These are phyloP conservation scores for Kluyveromyces dobzhanskii DNA, from an alignment of 805 yeast species.

Conservation along the genomic window DNA sequence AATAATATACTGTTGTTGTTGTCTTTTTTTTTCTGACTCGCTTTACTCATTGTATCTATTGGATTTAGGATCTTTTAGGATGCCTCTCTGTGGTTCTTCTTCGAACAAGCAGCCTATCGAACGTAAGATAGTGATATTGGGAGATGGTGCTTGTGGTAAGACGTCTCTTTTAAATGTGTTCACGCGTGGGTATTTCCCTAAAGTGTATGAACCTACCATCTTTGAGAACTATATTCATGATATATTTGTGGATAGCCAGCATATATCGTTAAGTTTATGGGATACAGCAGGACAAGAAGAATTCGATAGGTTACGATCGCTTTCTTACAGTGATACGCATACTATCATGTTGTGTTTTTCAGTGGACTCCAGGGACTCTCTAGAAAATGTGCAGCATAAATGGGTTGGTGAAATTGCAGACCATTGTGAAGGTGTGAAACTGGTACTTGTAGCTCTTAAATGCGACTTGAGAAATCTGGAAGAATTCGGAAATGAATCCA, in stretches of 20 bases:
- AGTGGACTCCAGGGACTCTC: slow-evolving; percentile 87
- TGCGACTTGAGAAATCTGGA: slow-evolving; percentile 70
- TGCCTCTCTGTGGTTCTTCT: slow-evolving; percentile 22
- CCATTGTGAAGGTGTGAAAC: slow-evolving; percentile 92
- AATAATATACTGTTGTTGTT: too few relatives aligned
- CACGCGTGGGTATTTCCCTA: slow-evolving; percentile 96
- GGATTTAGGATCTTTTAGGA: too few relatives aligned
- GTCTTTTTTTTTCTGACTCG: too few relatives aligned
- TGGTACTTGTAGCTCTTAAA: slow-evolving; percentile 88
- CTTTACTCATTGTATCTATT: too few relatives aligned
- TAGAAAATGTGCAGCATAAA: slow-evolving; percentile 88
- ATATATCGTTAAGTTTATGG: slow-evolving; percentile 90
- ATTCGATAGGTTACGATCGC: slow-evolving; percentile 85
- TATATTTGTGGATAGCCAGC: slow-evolving; percentile 89
- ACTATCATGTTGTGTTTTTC: slow-evolving; percentile 95
- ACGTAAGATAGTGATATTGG: slow-evolving; percentile 87
- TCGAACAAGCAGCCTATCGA: slow-evolving; percentile 45
- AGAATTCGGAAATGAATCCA: slow-evolving; percentile 36
- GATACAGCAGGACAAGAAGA: slow-evolving; percentile 99
- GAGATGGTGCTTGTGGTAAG: slow-evolving; percentile 99
- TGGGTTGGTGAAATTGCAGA: slow-evolving; percentile 98
- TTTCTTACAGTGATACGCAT: slow-evolving; percentile 92
- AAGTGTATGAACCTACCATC: slow-evolving; percentile 96
- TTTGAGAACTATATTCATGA: slow-evolving; percentile 97
- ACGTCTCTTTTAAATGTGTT: slow-evolving; percentile 91